Percentiles rank a stretch among this genome's conserved stretches.
Evolutionary conservation across 495 filamentous ascomycete species (phyloP).

Genomic region (Trichoderma orchidacearum): DNA sequence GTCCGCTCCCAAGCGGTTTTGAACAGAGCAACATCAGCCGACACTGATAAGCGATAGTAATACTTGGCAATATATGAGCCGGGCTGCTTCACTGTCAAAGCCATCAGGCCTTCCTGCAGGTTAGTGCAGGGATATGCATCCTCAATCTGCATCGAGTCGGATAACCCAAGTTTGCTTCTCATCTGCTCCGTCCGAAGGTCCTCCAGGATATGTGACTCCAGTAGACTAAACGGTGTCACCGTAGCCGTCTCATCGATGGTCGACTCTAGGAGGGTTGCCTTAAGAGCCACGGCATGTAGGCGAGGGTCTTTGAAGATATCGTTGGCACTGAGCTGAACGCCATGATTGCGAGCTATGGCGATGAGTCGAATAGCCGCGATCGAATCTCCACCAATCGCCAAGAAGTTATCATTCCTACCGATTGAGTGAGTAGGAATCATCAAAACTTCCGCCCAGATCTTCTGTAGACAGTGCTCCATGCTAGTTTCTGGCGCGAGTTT

Average conservation of each 20-base stretch:
- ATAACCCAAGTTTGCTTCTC: not conserved
- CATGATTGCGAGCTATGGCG: slow-evolving; percentile 16
- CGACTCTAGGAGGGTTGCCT: slow-evolving; percentile 2
- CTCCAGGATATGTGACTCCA: not conserved
- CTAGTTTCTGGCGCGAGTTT: not conserved
- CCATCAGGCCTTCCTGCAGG: slow-evolving; percentile 37
- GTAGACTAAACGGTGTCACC: not conserved
- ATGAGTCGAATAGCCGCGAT: not conserved
- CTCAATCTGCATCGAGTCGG: not conserved
- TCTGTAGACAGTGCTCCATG: slow-evolving; percentile 3
- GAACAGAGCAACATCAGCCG: slow-evolving; percentile 27
- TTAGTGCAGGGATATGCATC: slow-evolving; percentile 33
- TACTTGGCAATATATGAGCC: slow-evolving; percentile 27
- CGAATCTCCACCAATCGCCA: not conserved
- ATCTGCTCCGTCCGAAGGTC: not conserved
- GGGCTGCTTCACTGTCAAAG: slow-evolving; percentile 23
- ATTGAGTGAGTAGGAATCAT: not conserved
- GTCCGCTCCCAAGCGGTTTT: slow-evolving; percentile 36
- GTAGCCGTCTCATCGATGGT: slow-evolving; percentile 15
- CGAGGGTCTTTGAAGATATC: slow-evolving; percentile 33
- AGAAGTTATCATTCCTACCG: not conserved
- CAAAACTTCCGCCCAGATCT: not conserved
- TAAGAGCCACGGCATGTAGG: not conserved
- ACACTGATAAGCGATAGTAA: slow-evolving; percentile 24
- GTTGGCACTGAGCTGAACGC: not conserved